Percentiles rank a stretch among this genome's conserved stretches.
phyloP scores from a whole-genome alignment of 192 early-diverging fungal genomes.

The Coemansia biformis region DNA sequence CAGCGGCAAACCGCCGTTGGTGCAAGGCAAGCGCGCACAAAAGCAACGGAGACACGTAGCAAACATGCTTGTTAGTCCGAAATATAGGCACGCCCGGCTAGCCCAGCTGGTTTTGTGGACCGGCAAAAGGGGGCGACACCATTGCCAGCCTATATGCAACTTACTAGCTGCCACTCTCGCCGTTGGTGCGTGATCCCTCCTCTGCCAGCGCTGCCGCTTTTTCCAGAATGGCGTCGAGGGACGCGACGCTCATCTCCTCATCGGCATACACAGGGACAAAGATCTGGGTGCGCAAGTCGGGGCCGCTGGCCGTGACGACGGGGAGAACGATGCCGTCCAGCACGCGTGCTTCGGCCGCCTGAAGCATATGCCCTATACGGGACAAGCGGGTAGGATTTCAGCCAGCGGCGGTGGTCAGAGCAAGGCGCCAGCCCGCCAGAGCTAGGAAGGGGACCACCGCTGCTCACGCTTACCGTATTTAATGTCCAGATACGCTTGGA shows the following conservation, averaged over 20 bases:
- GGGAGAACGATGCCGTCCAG: conserved; percentile 3
- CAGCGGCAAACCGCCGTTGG: not conserved
- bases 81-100: too few species aligned
- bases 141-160: too few species aligned
- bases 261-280: conserved; percentile 30
- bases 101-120: too few species aligned
- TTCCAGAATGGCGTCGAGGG: not conserved
- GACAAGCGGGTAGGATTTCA: too few species aligned
- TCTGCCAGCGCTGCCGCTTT: not conserved
- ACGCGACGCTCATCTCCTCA: conserved; percentile 5
- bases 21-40: too few species aligned
- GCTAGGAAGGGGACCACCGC: too few species aligned
- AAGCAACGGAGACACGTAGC: too few species aligned
- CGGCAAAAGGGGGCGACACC: too few species aligned
- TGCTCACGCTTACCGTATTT: conserved; percentile 24
- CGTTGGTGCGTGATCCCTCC: not conserved
- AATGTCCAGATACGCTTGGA: conserved; percentile 31
- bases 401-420: too few species aligned
- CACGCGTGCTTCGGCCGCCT: not conserved
- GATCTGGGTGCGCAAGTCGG: not conserved
- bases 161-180: not conserved
- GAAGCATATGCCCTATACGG: conserved; percentile 1
- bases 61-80: too few species aligned
- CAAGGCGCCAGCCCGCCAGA: too few species aligned
- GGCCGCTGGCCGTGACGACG: not conserved